Evolutionary conservation across 495 filamentous ascomycete species (phyloP).

Genomic region (Oleoguttula mirabilis): DNA sequence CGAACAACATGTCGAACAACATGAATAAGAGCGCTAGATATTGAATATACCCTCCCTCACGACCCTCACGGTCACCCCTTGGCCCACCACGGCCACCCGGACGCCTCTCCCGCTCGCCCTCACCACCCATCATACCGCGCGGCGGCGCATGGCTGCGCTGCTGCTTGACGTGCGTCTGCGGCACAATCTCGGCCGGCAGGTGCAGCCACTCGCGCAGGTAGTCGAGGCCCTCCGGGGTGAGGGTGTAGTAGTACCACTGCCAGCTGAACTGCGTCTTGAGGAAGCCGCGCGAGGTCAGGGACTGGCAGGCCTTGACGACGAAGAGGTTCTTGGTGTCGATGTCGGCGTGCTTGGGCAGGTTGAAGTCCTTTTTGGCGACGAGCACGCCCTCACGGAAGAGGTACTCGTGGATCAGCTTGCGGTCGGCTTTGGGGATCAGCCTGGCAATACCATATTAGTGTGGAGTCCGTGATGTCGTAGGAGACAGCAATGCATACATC

Average conservation of each 20-base stretch:
- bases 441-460: slow-evolving; percentile 35
- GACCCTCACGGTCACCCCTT: slow-evolving; percentile 39
- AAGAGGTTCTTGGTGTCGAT: slow-evolving; percentile 98
- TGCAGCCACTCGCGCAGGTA: slow-evolving; percentile 99
- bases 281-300: slow-evolving; percentile 90
- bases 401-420: slow-evolving; percentile 99
- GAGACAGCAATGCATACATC: slow-evolving; percentile 37
- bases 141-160: slow-evolving; percentile 97
- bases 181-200: slow-evolving; percentile 98
- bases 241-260: slow-evolving; percentile 99
- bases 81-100: slow-evolving; percentile 56
- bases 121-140: slow-evolving; percentile 94
- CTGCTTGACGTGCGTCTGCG: slow-evolving; percentile 99
- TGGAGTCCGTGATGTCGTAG: too few species aligned
- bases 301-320: slow-evolving; percentile 97
- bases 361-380: slow-evolving; percentile 97
- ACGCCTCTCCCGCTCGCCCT: slow-evolving; percentile 38
- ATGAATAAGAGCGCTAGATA: neutral
- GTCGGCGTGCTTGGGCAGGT: slow-evolving; percentile 81
- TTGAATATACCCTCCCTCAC: neutral
- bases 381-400: slow-evolving; percentile 99
- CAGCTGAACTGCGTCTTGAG: slow-evolving; percentile 99
- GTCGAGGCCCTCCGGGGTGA: slow-evolving; percentile 98
- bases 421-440: slow-evolving; percentile 99
- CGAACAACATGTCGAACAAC: neutral